Evolutionary conservation across 1,284 basidiomycete species (phyloP), one percentile per base, ranked within the genome.

Genomic region (Trametes versicolor): DNA sequence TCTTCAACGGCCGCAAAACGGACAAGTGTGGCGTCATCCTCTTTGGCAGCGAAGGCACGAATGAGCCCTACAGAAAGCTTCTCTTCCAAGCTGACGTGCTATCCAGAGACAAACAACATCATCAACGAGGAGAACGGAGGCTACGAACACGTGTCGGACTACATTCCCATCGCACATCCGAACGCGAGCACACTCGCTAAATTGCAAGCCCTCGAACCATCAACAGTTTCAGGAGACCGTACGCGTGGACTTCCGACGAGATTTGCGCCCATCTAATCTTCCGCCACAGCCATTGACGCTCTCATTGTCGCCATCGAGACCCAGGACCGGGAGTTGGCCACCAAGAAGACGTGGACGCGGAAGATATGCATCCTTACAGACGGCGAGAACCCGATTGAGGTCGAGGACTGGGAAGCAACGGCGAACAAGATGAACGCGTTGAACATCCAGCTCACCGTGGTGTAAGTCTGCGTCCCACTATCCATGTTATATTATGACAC

Each of bases 1-100:
- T 98, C 65, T 95, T 90, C 74, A 88, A 92, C 69, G 93, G 90
- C 6, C 83, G 96, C 49, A 98, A 98, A 81, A 97, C 96, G 12
- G 96, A 97, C 73, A 89, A 94, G 72, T 95, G 95, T 73, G 94
- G 93, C 21, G 86, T 98, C 37, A 85, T 97, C 52, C 79, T 91
- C 4, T 96, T 95, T 73, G 96, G 96, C 15, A 87, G 90, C 8
- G 89, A 94, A 76, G 85, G 94, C 92, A 27, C 1, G 25, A 12
- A 17, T 71, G 8, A 19, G 17, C 29, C 8, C n/a, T 19, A 2
- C 17, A 43, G 37, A 15, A 7, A 4, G 17, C 41, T 10, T 4
- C 2, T 5, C 6, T 7, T 41, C 5, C 1, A 2, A 17, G 34
- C 41, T 39, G 25, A 50, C 23, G 25, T 8, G 12, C 4, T 13